Percentiles rank a stretch among this genome's conserved stretches.
phyloP scores from a whole-genome alignment of 371 early-diverging fungal species.

The Dentiscutata heterogama region DNA sequence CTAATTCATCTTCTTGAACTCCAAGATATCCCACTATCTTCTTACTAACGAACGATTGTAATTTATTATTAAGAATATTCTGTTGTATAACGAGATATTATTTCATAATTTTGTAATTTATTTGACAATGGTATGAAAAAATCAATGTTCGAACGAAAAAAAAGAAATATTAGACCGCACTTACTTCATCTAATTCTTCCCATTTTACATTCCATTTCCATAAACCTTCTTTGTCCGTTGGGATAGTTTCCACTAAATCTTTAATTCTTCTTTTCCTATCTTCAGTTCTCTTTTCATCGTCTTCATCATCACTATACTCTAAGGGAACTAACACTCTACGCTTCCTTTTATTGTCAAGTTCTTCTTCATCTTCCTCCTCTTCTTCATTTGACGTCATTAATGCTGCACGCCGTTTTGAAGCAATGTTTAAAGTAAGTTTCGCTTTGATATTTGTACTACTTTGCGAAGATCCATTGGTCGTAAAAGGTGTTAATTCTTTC shows the following conservation, averaged over 20 bases:
- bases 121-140: neutral
- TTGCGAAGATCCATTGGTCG: slow-evolving; percentile 39
- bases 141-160: neutral
- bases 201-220: slow-evolving; percentile 83
- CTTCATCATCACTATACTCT: slow-evolving; percentile 67
- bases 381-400: slow-evolving; percentile 57
- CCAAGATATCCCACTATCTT: slow-evolving; percentile 83
- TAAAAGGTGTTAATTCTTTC: slow-evolving; percentile 54
- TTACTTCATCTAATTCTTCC: slow-evolving; percentile 79
- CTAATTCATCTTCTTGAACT: slow-evolving; percentile 77
- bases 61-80: slow-evolving; percentile 67
- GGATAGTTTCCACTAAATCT: slow-evolving; percentile 76
- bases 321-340: slow-evolving; percentile 71
- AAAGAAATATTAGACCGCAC: neutral
- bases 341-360: slow-evolving; percentile 55
- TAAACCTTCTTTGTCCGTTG: slow-evolving; percentile 80
- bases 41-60: slow-evolving; percentile 80
- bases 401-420: slow-evolving; percentile 47
- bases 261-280: slow-evolving; percentile 69
- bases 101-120: neutral
- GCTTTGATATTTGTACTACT: slow-evolving; percentile 27
- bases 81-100: slow-evolving; percentile 47
- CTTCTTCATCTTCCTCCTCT: slow-evolving; percentile 68
- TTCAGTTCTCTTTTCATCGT: slow-evolving; percentile 57
- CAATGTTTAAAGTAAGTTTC: slow-evolving; percentile 41